Conservation (phyloP, 805 yeast species). For the Ogataea naganishii region DNA sequence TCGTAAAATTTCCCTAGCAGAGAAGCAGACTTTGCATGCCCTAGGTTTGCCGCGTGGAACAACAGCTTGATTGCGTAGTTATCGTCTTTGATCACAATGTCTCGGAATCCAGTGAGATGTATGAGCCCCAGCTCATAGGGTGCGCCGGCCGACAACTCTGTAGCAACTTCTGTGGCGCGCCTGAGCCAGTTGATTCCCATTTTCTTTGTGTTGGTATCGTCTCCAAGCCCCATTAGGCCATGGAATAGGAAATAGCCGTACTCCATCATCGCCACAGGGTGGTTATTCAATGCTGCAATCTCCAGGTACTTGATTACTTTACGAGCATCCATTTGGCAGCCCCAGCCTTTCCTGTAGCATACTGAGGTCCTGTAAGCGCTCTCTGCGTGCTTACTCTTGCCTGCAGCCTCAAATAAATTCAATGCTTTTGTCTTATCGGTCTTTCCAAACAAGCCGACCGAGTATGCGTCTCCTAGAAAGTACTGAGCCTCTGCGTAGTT, state of each 20-base stretch:
- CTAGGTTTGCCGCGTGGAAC: constrained; percentile 82
- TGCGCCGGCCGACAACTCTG: constrained; percentile 81
- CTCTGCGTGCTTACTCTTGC: constrained; percentile 89
- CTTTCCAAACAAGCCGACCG: constrained; percentile 78
- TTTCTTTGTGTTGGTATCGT: constrained; percentile 61
- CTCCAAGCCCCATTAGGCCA: constrained; percentile 72
- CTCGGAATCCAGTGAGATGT: constrained; percentile 75
- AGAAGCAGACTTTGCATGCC: constrained; percentile 74
- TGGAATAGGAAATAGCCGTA: constrained; percentile 82
- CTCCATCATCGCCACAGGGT: constrained; percentile 95
- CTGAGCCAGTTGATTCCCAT: constrained; percentile 90
- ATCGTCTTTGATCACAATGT: constrained; percentile 75
- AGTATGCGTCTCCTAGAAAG: constrained; percentile 79
- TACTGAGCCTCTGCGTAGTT: constrained; percentile 91
- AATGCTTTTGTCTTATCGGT: constrained; percentile 74
- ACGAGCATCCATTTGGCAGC: constrained; percentile 81
- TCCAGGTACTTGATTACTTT: constrained; percentile 76
- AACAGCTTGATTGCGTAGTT: constrained; percentile 81
- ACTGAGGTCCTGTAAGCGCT: constrained; percentile 86
- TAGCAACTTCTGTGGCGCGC: constrained; percentile 79
- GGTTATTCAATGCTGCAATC: constrained; percentile 84
- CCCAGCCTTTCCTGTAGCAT: constrained; percentile 91
- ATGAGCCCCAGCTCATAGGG: constrained; percentile 88
- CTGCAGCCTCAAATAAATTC: constrained; percentile 73
- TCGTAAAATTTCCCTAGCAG: constrained; percentile 81